Percentiles rank a stretch among this genome's conserved stretches.
Conservation (phyloP, 2,329 filamentous ascomycete species). For the Akanthomyces lecanii region DNA sequence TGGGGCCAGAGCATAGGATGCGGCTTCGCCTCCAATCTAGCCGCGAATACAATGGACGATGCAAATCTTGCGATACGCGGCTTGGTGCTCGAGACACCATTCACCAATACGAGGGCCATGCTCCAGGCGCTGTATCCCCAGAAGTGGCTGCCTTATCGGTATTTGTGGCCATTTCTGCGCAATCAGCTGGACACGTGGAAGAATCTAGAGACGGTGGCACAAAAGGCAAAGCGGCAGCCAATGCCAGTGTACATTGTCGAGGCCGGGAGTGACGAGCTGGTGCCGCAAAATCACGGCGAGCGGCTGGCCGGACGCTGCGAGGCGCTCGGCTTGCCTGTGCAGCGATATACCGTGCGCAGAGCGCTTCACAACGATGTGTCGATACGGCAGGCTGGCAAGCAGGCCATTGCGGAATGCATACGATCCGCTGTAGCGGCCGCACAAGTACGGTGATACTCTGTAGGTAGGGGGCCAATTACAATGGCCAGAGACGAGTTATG, state of each 20-base stretch:
- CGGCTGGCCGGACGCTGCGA: conserved; percentile 44
- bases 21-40: conserved; percentile 63
- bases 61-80: conserved; percentile 39
- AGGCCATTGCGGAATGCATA: conserved; percentile 42
- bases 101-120: conserved; percentile 67
- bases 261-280: conserved; percentile 56
- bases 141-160: conserved; percentile 72
- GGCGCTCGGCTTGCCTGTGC: conserved; percentile 43
- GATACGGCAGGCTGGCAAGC: conserved; percentile 41
- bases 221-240: conserved; percentile 19
- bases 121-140: conserved; percentile 69
- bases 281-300: conserved; percentile 48
- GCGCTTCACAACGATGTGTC: conserved; percentile 57
- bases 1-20: conserved; percentile 79
- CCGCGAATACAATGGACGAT: conserved; percentile 34
- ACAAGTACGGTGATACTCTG: background rate
- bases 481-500: background rate
- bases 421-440: conserved; percentile 20
- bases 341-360: conserved; percentile 39
- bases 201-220: conserved; percentile 44
- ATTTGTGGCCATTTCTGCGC: conserved; percentile 69
- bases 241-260: conserved; percentile 48
- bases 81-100: conserved; percentile 72
- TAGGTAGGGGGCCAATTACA: background rate
- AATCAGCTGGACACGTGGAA: conserved; percentile 55